Base-by-base conservation (phyloP, 2,329 filamentous ascomycete species). In the Colletotrichum aenigma region DNA sequence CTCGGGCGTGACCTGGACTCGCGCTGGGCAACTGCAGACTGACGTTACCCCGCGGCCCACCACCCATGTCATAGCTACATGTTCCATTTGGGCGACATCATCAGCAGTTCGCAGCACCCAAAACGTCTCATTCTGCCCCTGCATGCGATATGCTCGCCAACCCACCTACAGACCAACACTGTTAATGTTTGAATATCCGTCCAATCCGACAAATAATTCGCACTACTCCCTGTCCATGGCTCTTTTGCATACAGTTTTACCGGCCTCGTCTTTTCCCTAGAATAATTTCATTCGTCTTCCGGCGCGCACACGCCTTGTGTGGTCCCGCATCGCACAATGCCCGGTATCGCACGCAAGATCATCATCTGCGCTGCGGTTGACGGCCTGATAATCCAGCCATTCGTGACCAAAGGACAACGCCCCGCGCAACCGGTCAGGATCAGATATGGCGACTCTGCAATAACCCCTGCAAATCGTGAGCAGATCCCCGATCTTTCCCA, bases 361-460 rank as follows among this genome's bases (percentile, higher is more conserved):
- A 83, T 96, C 78, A 92, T 98, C 79, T 93, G 93, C 84, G 95
- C 96, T 71, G 93, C 95, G 30, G 91, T 93, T 70, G 96, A 98
- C 81, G 96, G 96, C 73, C 89, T 98, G 68, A 88, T 98, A 78
- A 89, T 98, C 60, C 95, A 97, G 81, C 93, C 94, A 30, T 86
- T 94, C 34, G 88, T 91, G 21, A 85, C 88, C 70, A 92, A 92
- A 81, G 90, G 92, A 81, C 89, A 91, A 82, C 84, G 88, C 52
- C 85, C 90, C 30, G 82, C 86, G 70, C 87, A 89, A 75, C 88
- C 92, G 26, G 88, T 96, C 69, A 92, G 91, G 80, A 90, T 98
- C 77, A 92, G 92, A 79, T 98, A 97, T 80, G 89, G 88, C 66
- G 90, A 91, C 81, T 86, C 87, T n/a, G 82, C 85, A 4, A 81